Conservation (phyloP, 148 eudicot species). For the Dysphania ambrosioides region DNA sequence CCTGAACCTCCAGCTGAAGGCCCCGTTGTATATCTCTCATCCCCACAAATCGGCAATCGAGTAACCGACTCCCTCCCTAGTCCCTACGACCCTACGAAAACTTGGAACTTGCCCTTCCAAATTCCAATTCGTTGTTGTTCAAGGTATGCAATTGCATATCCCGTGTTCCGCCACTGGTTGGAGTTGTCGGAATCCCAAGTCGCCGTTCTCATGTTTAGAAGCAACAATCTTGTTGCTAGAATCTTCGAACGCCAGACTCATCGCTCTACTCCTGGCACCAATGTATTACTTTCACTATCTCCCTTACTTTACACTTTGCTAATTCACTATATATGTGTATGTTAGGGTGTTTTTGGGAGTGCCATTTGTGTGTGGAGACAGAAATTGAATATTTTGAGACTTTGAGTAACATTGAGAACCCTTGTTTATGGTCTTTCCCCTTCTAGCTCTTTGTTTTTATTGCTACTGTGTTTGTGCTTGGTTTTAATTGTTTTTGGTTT, state of each 20-base stretch:
- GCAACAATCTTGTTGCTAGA: conserved; percentile 74
- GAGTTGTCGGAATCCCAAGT: not conserved
- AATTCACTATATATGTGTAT: not conserved
- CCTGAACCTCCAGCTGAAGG: too few species aligned
- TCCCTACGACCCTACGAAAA: too few species aligned
- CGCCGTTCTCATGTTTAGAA: conserved; percentile 61
- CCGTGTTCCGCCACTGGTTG: not conserved
- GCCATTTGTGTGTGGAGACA: too few species aligned
- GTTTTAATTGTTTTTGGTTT: too few species aligned
- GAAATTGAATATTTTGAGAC: too few species aligned
- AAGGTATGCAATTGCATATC: not conserved
- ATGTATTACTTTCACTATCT: conserved; percentile 36
- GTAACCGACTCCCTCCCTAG: too few species aligned
- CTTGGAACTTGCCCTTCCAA: too few species aligned
- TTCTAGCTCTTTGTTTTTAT: too few species aligned
- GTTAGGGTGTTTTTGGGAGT: not conserved
- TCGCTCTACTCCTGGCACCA: conserved; percentile 70
- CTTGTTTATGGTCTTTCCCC: too few species aligned
- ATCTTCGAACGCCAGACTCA: conserved; percentile 89
- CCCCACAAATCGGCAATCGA: too few species aligned
- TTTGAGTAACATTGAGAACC: too few species aligned
- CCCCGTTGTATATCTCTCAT: too few species aligned
- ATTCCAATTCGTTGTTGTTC: not conserved
- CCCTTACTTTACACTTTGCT: not conserved
- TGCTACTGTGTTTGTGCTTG: not conserved